These are phyloP conservation scores for Camelina laxa DNA, from an alignment of 345 rosid species.

Conservation along the genomic window DNA sequence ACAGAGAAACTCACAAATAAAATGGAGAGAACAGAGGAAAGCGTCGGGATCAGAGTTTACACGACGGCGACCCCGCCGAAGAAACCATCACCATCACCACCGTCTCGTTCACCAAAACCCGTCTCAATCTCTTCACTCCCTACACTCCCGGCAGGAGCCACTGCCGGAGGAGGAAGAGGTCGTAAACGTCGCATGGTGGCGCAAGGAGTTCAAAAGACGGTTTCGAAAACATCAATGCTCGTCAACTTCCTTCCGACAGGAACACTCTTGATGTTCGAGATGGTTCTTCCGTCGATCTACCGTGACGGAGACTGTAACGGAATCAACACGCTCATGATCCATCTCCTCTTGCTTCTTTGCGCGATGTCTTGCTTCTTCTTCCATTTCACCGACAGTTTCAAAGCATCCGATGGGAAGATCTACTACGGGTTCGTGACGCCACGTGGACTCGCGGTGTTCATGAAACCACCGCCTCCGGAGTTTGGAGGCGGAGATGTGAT, in stretches of 20 bases:
- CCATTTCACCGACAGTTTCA: slow-evolving; percentile 76
- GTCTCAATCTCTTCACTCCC: slow-evolving; percentile 33
- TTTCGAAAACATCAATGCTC: slow-evolving; percentile 74
- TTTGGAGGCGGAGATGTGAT: slow-evolving; percentile 56
- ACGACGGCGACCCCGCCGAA: slow-evolving; percentile 49
- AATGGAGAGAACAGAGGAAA: slow-evolving; percentile 64
- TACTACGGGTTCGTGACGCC: slow-evolving; percentile 76
- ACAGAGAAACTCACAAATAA: not conserved
- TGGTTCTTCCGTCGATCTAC: slow-evolving; percentile 72
- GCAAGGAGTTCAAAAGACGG: slow-evolving; percentile 71
- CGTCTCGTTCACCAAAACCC: slow-evolving; percentile 32
- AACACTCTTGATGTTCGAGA: slow-evolving; percentile 78
- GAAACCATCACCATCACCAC: slow-evolving; percentile 43
- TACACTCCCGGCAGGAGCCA: slow-evolving; percentile 34
- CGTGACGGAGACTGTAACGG: slow-evolving; percentile 62
- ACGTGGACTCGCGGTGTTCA: slow-evolving; percentile 66
- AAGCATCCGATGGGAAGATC: slow-evolving; percentile 65
- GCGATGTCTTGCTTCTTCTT: slow-evolving; percentile 76
- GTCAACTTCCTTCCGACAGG: slow-evolving; percentile 78
- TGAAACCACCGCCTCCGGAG: slow-evolving; percentile 41
- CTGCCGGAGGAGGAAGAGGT: slow-evolving; percentile 42
- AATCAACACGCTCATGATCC: slow-evolving; percentile 63
- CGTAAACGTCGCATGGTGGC: slow-evolving; percentile 64
- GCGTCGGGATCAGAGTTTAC: slow-evolving; percentile 64
- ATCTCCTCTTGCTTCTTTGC: slow-evolving; percentile 56